These are phyloP conservation scores for Magnaporthiopsis incrustans DNA, from an alignment of 2,329 filamentous ascomycete genomes.

Conservation along the genomic window DNA sequence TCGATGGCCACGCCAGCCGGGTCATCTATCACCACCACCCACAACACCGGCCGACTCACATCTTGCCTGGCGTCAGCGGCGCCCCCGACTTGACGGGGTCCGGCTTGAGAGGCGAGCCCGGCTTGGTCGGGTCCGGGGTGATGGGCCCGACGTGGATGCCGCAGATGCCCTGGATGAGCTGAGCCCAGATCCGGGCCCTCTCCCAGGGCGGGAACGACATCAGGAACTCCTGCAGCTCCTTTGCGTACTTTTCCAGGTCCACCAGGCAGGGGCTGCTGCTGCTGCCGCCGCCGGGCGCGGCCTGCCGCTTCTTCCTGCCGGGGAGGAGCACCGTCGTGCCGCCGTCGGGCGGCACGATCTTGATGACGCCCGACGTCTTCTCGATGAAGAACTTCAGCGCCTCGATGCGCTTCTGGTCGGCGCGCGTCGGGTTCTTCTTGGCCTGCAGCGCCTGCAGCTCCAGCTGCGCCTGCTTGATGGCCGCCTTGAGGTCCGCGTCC, in stretches of 20 bases:
- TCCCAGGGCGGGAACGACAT: slow-evolving; percentile 1
- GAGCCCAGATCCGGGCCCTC: slow-evolving; percentile 5
- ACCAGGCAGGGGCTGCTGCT: not conserved
- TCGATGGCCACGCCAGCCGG: not conserved
- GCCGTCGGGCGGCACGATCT: not conserved
- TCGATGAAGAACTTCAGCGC: slow-evolving; percentile 2
- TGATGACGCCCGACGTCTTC: slow-evolving; percentile 2
- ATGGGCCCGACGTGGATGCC: slow-evolving; percentile 12
- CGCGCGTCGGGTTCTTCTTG: slow-evolving; percentile 1
- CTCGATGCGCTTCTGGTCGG: slow-evolving; percentile 3
- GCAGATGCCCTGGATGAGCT: slow-evolving; percentile 7
- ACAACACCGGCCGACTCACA: not conserved
- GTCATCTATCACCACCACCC: not conserved
- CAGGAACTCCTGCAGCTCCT: slow-evolving; percentile 5
- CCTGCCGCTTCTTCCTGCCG: slow-evolving; percentile 1
- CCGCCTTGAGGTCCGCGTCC: not conserved
- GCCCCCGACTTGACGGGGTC: slow-evolving; percentile 14
- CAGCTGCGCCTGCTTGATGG: slow-evolving; percentile 5
- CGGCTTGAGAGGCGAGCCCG: slow-evolving; percentile 11
- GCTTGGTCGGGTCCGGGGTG: slow-evolving; percentile 17
- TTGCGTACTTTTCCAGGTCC: slow-evolving; percentile 4
- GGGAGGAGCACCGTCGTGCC: slow-evolving; percentile 2
- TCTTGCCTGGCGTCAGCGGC: slow-evolving; percentile 2
- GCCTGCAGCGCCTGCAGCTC: slow-evolving; percentile 5
- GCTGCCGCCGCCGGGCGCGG: not conserved